Base-by-base conservation (phyloP, 768 basidiomycete species). In the Tylopilus vinaceipallidus region DNA sequence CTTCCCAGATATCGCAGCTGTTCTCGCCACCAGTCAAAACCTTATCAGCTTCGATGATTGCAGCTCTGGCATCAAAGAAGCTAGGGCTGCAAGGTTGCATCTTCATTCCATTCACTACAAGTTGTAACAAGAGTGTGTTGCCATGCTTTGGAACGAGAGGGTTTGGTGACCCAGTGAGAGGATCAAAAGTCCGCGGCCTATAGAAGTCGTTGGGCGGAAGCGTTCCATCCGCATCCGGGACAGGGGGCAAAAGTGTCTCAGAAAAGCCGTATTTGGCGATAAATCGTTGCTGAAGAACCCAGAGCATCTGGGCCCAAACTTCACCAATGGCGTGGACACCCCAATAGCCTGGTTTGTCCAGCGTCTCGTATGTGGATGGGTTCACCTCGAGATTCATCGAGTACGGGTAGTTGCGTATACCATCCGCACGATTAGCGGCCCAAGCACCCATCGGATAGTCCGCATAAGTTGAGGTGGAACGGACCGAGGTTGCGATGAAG, bases 361-460 rank as follows among this genome's bases (percentile, higher is more conserved):
- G 86, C 2, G 86, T 94, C 82, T 92, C 88, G 79, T 98, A 98
- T 0, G 83, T 87, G 45, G 89, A 90, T 0, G 93, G 95, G 74
- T 98, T 98, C 68, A 89, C 60, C 20, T 77, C 75, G 29, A 73
- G 68, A 70, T 90, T 76, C 73, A 81, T 82, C 59, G 91, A 92
- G 76, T 98, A 98, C 10, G 77, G 68, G 71, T 82, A 98, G 75
- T 94, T 93, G 45, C 95, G 76, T 64, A 98, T 97, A 35, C 94
- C 95, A 1, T 51, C 64, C 1, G 54, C 73, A 27, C 75, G 71
- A 71, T 95, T 95, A 12, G 91, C 84, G 42, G 95, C 95, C 95
- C 95, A 99, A 8, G 89, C 79, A 41, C 95, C 95, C 95, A 98
- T 97, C 2, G 86, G 72, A 59, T 83, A 94, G 65, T 93, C 88